A percentile compares a stretch with the other conserved stretches of the same genome.
Conservation (phyloP, 2,329 filamentous ascomycete genomes). For the Shiraia bambusicola region DNA sequence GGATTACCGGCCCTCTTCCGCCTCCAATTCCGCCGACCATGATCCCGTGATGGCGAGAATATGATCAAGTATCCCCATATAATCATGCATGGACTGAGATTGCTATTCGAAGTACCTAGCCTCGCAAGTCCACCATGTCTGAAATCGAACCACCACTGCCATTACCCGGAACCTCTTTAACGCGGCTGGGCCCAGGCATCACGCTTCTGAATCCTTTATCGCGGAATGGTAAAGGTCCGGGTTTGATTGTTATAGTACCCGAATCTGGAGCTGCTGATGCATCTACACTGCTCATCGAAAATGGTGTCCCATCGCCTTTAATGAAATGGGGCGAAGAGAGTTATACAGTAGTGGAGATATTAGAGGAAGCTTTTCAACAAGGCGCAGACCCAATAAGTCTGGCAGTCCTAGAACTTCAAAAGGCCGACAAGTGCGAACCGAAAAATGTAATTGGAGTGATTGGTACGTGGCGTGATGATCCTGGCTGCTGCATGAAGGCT, state of each 20-base stretch:
- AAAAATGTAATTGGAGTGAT: slow-evolving; percentile 4
- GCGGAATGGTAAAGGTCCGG: background rate
- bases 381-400: background rate
- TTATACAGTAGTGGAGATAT: slow-evolving; percentile 37
- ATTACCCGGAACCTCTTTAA: background rate
- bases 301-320: slow-evolving; percentile 14
- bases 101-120: background rate
- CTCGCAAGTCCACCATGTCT: background rate
- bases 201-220: background rate
- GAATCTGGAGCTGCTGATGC: background rate
- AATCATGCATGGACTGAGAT: background rate
- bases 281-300: slow-evolving; percentile 1
- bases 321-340: slow-evolving; percentile 70
- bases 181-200: background rate
- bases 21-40: background rate
- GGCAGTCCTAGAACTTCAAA: background rate
- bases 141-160: background rate
- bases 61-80: background rate
- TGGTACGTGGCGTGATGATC: background rate
- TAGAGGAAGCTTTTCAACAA: slow-evolving; percentile 6
- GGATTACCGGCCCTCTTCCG: background rate
- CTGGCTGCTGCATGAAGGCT: too few species aligned
- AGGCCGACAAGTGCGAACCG: slow-evolving; percentile 1
- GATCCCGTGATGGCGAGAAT: background rate
- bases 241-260: background rate